Percentiles rank a stretch among this genome's conserved stretches.
These are phyloP conservation scores for Heritiera littoralis DNA, from an alignment of 345 rosid genomes.

Conservation along the genomic window DNA sequence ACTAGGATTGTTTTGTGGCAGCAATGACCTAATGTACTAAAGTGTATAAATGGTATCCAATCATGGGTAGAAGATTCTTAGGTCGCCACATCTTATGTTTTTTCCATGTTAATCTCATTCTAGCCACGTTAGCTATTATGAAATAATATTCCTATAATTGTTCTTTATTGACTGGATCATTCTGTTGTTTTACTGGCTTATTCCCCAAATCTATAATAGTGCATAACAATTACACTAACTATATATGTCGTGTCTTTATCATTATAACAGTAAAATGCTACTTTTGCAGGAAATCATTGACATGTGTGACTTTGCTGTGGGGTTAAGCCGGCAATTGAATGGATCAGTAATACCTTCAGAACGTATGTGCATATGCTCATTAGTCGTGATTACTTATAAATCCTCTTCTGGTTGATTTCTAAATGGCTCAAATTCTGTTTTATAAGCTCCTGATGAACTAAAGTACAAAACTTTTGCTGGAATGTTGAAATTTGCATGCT, in stretches of 20 bases:
- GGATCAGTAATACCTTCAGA: constrained; percentile 94
- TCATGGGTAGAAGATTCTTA: too few relatives aligned
- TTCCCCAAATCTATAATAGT: neutral
- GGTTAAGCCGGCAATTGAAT: constrained; percentile 93
- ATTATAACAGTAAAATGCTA: constrained; percentile 5
- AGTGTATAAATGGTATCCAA: too few relatives aligned
- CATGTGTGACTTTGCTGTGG: constrained; percentile 97
- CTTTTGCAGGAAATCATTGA: constrained; percentile 86
- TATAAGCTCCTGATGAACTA: neutral
- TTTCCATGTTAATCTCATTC: neutral
- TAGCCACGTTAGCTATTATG: neutral
- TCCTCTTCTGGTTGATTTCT: neutral
- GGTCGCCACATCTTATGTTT: neutral
- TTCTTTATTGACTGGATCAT: neutral
- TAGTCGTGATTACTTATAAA: neutral
- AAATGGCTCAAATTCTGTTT: constrained; percentile 1
- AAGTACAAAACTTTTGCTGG: neutral
- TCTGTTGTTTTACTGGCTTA: neutral
- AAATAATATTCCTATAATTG: neutral
- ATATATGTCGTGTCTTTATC: neutral
- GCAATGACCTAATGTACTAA: too few relatives aligned
- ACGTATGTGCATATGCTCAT: constrained; percentile 59
- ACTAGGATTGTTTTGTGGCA: too few relatives aligned
- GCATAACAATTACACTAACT: neutral
- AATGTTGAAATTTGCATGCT: constrained; percentile 20